Percentiles rank a stretch among this genome's conserved stretches.
phyloP scores from a whole-genome alignment of 1,284 basidiomycete genomes.

The Flammula alnicola region DNA sequence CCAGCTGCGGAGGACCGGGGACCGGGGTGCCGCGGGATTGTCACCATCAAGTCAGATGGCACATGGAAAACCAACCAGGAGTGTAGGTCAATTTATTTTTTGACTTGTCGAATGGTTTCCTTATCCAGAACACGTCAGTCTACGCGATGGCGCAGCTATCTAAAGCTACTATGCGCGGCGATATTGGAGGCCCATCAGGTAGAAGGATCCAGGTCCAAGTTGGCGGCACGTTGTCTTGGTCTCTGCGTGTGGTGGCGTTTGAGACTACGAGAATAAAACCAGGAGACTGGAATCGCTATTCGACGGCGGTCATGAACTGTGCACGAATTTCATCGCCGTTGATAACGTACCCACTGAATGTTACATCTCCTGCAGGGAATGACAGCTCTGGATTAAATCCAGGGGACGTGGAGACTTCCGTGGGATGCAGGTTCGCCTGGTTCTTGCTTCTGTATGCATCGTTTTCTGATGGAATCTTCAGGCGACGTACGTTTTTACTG shows the following conservation, averaged over 20 bases:
- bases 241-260: slow-evolving; percentile 64
- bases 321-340: too few relatives aligned
- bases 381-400: slow-evolving; percentile 45
- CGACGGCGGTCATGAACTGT: slow-evolving; percentile 70
- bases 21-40: slow-evolving; percentile 62
- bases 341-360: too few relatives aligned
- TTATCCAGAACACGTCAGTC: too few relatives aligned
- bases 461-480: slow-evolving; percentile 27
- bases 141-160: slow-evolving; percentile 74
- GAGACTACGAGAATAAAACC: slow-evolving; percentile 58
- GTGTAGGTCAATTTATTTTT: too few relatives aligned
- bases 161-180: slow-evolving; percentile 70
- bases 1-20: slow-evolving; percentile 62
- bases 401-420: slow-evolving; percentile 62
- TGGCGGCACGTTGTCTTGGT: slow-evolving; percentile 57
- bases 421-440: slow-evolving; percentile 56
- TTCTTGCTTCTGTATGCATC: neutral
- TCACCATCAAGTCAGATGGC: slow-evolving; percentile 62
- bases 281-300: slow-evolving; percentile 64
- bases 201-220: slow-evolving; percentile 65
- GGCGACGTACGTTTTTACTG: slow-evolving; percentile 68
- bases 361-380: slow-evolving; percentile 19
- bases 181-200: slow-evolving; percentile 65
- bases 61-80: slow-evolving; percentile 70
- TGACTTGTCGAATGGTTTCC: too few relatives aligned